phyloP scores from a whole-genome alignment of 768 basidiomycete genomes.

The Wakefieldia striispora region DNA sequence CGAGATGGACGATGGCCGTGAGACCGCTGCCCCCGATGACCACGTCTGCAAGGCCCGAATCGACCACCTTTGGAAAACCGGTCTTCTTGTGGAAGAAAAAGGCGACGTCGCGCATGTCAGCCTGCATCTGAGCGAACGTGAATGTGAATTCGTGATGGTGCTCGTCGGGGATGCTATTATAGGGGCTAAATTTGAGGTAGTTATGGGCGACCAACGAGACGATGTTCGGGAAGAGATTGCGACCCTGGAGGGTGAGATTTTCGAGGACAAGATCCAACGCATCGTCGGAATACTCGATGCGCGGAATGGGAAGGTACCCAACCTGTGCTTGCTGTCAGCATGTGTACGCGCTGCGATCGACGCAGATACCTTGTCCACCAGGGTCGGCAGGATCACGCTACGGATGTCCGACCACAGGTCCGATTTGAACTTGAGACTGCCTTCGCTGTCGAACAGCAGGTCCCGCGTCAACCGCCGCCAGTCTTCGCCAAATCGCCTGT shows the following conservation, averaged over 20 bases:
- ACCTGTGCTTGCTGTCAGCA: constrained; percentile 38
- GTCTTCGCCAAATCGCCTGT: constrained; percentile 78
- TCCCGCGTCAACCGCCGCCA: constrained; percentile 80
- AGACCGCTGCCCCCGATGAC: constrained; percentile 83
- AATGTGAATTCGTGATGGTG: constrained; percentile 71
- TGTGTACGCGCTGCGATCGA: not conserved
- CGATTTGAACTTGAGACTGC: constrained; percentile 84
- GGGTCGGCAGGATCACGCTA: constrained; percentile 72
- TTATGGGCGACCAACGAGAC: constrained; percentile 76
- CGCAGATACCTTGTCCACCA: constrained; percentile 65
- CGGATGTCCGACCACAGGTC: constrained; percentile 88
- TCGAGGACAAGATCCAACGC: constrained; percentile 86
- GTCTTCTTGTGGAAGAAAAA: constrained; percentile 89
- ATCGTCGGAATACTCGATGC: constrained; percentile 91
- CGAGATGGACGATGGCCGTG: constrained; percentile 61
- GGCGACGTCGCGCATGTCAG: constrained; percentile 90
- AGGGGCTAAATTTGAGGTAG: constrained; percentile 82
- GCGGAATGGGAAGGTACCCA: constrained; percentile 86
- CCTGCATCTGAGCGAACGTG: constrained; percentile 82
- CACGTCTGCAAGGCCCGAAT: constrained; percentile 85
- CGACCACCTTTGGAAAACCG: constrained; percentile 75
- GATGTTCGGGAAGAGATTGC: constrained; percentile 86
- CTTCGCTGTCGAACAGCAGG: constrained; percentile 74
- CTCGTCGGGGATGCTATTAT: constrained; percentile 53
- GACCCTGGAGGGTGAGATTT: constrained; percentile 84